Base-by-base conservation (phyloP, 208 protist species). In the Acanthamoeba healyi region DNA sequence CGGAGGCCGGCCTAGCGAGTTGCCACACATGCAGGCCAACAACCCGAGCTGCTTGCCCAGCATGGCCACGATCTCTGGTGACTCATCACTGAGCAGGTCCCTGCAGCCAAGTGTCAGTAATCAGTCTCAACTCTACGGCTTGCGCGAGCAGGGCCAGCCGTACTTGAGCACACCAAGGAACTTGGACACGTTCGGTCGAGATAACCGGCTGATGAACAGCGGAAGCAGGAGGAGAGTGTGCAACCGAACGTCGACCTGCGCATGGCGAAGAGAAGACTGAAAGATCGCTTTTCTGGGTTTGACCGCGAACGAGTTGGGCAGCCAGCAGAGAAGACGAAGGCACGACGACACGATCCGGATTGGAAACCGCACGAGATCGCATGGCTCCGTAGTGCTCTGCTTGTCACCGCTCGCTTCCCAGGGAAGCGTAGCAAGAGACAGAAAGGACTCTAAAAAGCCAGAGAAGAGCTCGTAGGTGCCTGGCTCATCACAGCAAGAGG, bases 401-500 rank as follows among this genome's bases (percentile, higher is more conserved):
- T 56, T 40, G n/a, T 24, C 12, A 26, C 17, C 42, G 15, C 36
- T 61, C 19, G 3, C 54, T 1, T 22, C 34, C 77, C 77, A 86
- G 14, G 77, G 77, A 61, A 86, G 77, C 14, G 77, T 61, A 26
- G 77, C 77, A 9, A 86, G 46, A 58, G 44, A 51, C 9, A 86
- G 42, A 44, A 86, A 61, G 7, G 77, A 86, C 77, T 86, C 77
- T 10, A 86, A 26, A 38, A 86, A 86, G 29, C 77, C 77, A 5
- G 77, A 86, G 77, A 86, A 86, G 24, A 86, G 40, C 77, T 86
- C 77, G 29, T 86, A 40, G 46, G 56, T 86, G 44, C 46, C 77
- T 86, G 38, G 6, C 1, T 40, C 17, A 26, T 32, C 44, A 0
- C 1, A 61, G 29, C 17, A 17, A 5, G 6, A 7, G n/a, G n/a